These are phyloP conservation scores for Malus asiatica DNA, from an alignment of 306 rosid species.

Conservation along the genomic window DNA sequence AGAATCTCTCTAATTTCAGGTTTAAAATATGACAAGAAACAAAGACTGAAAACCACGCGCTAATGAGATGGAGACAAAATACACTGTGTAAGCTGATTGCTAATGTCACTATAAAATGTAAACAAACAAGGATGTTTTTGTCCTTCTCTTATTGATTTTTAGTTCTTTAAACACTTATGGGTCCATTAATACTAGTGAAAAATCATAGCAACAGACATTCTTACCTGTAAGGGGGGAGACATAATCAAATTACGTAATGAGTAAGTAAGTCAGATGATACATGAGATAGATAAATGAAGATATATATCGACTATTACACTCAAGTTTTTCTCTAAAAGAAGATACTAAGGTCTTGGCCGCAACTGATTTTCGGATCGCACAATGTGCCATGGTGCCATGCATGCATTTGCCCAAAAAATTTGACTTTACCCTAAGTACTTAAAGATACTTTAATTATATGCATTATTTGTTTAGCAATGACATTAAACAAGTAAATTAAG, in stretches of 20 bases:
- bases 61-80: constrained; percentile 22
- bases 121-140: constrained; percentile 34
- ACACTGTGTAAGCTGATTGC: neutral
- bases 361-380: neutral
- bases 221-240: too few species aligned
- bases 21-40: neutral
- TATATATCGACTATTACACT: neutral
- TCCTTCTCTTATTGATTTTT: constrained; percentile 15
- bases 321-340: neutral
- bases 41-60: constrained; percentile 34
- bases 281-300: neutral
- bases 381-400: neutral
- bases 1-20: constrained; percentile 5
- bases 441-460: constrained; percentile 25
- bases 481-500: constrained; percentile 14
- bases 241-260: too few species aligned
- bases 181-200: neutral
- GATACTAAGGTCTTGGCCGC: neutral
- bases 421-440: constrained; percentile 24
- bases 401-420: constrained; percentile 3
- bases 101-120: neutral
- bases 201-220: neutral
- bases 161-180: constrained; percentile 6
- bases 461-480: constrained; percentile 5
- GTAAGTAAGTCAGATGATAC: too few species aligned